phyloP scores from a whole-genome alignment of 495 filamentous ascomycete species.

The Astrocystis sublimbata region DNA sequence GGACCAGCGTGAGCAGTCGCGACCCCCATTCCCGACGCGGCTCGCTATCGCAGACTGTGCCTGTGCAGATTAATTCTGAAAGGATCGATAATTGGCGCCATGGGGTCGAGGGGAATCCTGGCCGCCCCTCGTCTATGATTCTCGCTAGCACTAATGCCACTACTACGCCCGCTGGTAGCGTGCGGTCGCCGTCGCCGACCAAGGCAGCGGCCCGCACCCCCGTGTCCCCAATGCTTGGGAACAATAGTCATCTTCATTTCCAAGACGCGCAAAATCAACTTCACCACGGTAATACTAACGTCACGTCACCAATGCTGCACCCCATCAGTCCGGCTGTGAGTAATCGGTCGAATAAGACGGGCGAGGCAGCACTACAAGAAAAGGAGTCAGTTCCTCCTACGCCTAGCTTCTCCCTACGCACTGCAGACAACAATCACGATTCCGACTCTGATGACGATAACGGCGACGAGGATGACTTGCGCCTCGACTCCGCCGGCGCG shows the following conservation, averaged over 20 bases:
- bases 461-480: constrained; percentile 31
- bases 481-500: constrained; percentile 29
- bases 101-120: constrained; percentile 55
- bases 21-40: constrained; percentile 55
- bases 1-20: constrained; percentile 53
- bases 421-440: too few species aligned
- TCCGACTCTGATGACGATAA: too few species aligned
- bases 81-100: constrained; percentile 93
- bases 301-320: constrained; percentile 21
- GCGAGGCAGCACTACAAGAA: constrained; percentile 17
- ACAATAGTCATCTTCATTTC: constrained; percentile 44
- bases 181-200: constrained; percentile 52
- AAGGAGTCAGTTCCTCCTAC: constrained; percentile 32
- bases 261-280: constrained; percentile 41
- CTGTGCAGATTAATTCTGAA: constrained; percentile 64
- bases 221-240: constrained; percentile 20
- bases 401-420: constrained; percentile 44
- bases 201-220: constrained; percentile 42
- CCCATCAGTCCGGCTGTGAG: constrained; percentile 24
- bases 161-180: constrained; percentile 41
- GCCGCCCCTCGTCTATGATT: constrained; percentile 34
- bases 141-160: constrained; percentile 14
- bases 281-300: too few species aligned
- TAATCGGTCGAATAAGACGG: constrained; percentile 19
- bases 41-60: constrained; percentile 42